phyloP scores from a whole-genome alignment of 768 basidiomycete genomes.

The Cubamyces sp. region DNA sequence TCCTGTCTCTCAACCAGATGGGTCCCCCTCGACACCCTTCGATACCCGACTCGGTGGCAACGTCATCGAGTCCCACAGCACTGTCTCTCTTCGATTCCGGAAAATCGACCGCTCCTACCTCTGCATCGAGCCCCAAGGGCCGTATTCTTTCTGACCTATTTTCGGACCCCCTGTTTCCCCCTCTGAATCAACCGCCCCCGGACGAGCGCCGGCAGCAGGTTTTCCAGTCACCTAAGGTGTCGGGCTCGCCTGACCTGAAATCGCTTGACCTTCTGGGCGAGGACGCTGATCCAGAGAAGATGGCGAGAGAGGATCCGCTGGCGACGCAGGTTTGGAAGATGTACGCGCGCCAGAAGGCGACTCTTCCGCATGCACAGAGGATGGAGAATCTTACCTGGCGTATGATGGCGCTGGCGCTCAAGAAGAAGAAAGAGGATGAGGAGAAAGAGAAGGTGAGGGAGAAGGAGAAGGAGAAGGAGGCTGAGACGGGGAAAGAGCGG shows the following conservation, averaged over 20 bases:
- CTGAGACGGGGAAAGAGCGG: slow-evolving; percentile 23
- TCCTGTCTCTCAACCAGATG: slow-evolving; percentile 27
- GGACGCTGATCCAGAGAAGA: slow-evolving; percentile 62
- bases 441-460: slow-evolving; percentile 39
- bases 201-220: slow-evolving; percentile 44
- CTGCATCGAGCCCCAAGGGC: slow-evolving; percentile 34
- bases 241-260: slow-evolving; percentile 72
- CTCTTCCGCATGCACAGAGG: slow-evolving; percentile 86
- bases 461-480: slow-evolving; percentile 32
- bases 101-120: slow-evolving; percentile 34
- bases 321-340: slow-evolving; percentile 98
- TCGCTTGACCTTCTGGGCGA: slow-evolving; percentile 42
- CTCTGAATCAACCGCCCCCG: slow-evolving; percentile 43
- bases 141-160: slow-evolving; percentile 52
- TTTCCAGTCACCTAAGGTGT: slow-evolving; percentile 66
- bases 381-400: slow-evolving; percentile 99
- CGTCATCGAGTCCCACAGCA: slow-evolving; percentile 35
- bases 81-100: slow-evolving; percentile 33
- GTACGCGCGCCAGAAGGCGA: slow-evolving; percentile 89
- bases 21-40: slow-evolving; percentile 29
- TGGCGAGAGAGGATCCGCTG: slow-evolving; percentile 86
- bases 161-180: slow-evolving; percentile 65
- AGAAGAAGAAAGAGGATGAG: slow-evolving; percentile 84
- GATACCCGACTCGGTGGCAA: slow-evolving; percentile 27
- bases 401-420: slow-evolving; percentile 95